Evolutionary conservation across 306 rosid genomes (phyloP).

Genomic region (Dryas drummondii): DNA sequence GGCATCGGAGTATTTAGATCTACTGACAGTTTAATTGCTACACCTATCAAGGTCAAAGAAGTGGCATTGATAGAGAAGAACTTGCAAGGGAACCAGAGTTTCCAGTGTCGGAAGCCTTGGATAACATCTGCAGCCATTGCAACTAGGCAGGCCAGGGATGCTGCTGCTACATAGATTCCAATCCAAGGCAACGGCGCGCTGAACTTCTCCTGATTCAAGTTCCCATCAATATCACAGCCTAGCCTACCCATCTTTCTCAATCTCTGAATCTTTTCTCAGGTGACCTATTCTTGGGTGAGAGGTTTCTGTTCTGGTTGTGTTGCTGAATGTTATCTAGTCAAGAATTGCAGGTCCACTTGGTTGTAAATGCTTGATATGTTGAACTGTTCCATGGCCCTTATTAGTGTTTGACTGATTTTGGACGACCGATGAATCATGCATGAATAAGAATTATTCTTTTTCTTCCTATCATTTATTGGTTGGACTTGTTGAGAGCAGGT

Average conservation of each 20-base stretch:
- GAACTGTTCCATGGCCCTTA: background rate
- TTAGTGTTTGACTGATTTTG: background rate
- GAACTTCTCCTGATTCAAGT: conserved; percentile 59
- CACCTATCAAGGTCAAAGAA: conserved; percentile 65
- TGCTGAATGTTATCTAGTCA: background rate
- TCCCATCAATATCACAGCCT: conserved; percentile 54
- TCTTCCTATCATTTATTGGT: background rate
- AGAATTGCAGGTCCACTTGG: conserved; percentile 1
- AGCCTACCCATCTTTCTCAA: conserved; percentile 38
- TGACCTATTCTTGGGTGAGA: background rate
- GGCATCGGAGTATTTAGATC: conserved; percentile 90
- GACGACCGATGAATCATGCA: background rate
- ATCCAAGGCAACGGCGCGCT: conserved; percentile 92
- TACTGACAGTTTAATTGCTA: conserved; percentile 61
- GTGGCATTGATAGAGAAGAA: conserved; percentile 76
- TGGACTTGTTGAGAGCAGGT: background rate
- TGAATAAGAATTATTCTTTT: background rate
- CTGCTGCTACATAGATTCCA: conserved; percentile 78
- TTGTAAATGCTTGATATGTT: background rate
- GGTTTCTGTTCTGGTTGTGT: background rate
- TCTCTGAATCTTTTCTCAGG: background rate
- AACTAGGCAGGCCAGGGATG: conserved; percentile 56
- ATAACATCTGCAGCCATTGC: conserved; percentile 62
- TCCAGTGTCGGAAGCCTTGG: conserved; percentile 50
- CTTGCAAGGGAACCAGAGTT: conserved; percentile 77